Evolutionary conservation across 306 rosid species (phyloP), one percentile per base, ranked within the genome.

Genomic region (Hippophae gyantsensis): DNA sequence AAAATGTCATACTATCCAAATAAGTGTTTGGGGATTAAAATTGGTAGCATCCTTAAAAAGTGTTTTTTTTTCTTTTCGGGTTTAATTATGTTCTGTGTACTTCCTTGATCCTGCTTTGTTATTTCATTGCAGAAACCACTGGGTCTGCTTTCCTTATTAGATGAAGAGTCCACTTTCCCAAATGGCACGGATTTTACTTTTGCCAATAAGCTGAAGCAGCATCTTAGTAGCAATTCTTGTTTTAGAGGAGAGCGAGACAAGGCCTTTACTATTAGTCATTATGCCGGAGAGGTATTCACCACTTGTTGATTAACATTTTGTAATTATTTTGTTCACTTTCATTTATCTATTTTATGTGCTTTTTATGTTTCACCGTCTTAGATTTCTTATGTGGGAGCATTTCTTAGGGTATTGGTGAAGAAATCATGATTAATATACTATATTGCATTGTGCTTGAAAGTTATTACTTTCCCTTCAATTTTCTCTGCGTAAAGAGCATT

Each of bases 141-240:
- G 86, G 99, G 99, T 66, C 78, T 93, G 64, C 74, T 93, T 54
- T 88, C 99, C 72, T 79, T 93, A 74, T 65, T 93, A 69, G 99
- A 86, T 41, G 99, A 93, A 74, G 99, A 93, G 79, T 93, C 99
- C 59, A 93, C 97, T 66, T 93, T 93, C 69, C 99, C 99, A 45
- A 93, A 93, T 68, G 99, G 97, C 67, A 76, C 95, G 1, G 99
- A 93, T 70, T 60, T 93, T 75, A 84, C 97, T 51, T 88, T 93
- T 58, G 99, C 97, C 43, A 73, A 86, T 81, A 93, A 93, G 78
- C 95, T 93, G 54, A 93, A 88, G 90, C 97, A 88, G 74, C 99
- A 93, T 70, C 76, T 93, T 71, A 78, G 66, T 46, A 73, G 86
- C 54, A 84, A 82, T 79, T 75, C 89, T 63, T 83, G 84, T 64